Evolutionary conservation across 768 basidiomycete species (phyloP), one percentile per base, ranked within the genome.

Genomic region (Pleurotus tuoliensis): DNA sequence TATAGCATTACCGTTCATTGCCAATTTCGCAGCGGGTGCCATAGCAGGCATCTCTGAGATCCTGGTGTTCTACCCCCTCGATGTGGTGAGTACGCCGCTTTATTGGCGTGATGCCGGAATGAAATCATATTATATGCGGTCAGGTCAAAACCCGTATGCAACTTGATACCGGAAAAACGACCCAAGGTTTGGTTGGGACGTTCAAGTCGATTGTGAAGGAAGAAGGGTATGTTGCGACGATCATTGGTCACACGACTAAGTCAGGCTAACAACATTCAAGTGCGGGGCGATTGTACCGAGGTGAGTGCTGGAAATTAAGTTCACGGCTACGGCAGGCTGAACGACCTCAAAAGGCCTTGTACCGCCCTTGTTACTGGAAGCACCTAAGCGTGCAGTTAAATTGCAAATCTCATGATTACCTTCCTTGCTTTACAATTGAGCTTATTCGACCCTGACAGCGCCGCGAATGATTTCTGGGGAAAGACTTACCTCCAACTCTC

Each of bases 111-210:
- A 44, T 34, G 11, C 30, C 30, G 30, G 30, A 34, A 34, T 9
- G 8, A 9, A 34, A 34, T n/a, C 13, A 53, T 37, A 7, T 8
- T 39, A n/a, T 38, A 43, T 34, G 30, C 30, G 30, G 9, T 15
- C 66, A 94, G 91, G 94, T 98, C 68, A 98, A 99, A 76, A 99
- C 97, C 18, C 91, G 97, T 24, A 95, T 98, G 86, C 97, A 99
- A 69, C 79, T 99, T n/a, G 89, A 91, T 68, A 90, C 87, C 4
- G 92, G 92, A 3, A 92, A 90, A 72, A 73, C 79, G 37, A 71
- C 81, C 45, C 77, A 82, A 56, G 91, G 94, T 5, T 81, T 98
- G 64, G 77, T 97, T 20, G 89, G 92, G 44, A 92, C 84, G 27
- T 87, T 99, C 71, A 76, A 75, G 57, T 78, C 85, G 12, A 98